Percentiles rank a stretch among this genome's conserved stretches.
Evolutionary conservation across 202 grass and related monocot genomes (phyloP).

Genomic region (Digitaria exilis): DNA sequence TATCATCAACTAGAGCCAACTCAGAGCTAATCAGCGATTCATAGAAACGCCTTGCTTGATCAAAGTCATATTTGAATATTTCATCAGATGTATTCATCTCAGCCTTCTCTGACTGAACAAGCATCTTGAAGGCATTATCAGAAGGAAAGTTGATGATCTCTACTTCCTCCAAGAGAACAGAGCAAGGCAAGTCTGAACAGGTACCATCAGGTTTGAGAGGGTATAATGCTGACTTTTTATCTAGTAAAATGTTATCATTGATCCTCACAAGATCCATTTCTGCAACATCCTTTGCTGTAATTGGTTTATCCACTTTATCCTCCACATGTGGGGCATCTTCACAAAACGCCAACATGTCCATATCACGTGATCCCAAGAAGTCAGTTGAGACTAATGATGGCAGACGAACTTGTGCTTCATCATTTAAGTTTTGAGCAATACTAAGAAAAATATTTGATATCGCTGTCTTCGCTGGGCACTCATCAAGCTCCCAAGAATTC

Average conservation of each 20-base stretch:
- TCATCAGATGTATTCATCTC: slow-evolving; percentile 55
- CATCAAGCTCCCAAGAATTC: slow-evolving; percentile 67
- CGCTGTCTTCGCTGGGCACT: slow-evolving; percentile 43
- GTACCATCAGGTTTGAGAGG: slow-evolving; percentile 65
- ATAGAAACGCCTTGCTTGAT: slow-evolving; percentile 55
- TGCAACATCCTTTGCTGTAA: slow-evolving; percentile 55
- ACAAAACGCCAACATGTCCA: slow-evolving; percentile 64
- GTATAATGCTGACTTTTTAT: slow-evolving; percentile 71
- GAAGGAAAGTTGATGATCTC: slow-evolving; percentile 70
- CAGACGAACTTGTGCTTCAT: slow-evolving; percentile 47
- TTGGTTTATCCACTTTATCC: slow-evolving; percentile 44
- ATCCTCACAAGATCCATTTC: slow-evolving; percentile 81
- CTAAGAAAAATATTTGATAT: slow-evolving; percentile 60
- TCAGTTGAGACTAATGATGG: slow-evolving; percentile 50
- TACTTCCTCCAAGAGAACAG: slow-evolving; percentile 67
- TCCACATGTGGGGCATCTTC: slow-evolving; percentile 46
- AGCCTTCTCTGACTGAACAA: slow-evolving; percentile 56
- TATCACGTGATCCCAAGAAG: slow-evolving; percentile 55
- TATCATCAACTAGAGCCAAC: slow-evolving; percentile 72
- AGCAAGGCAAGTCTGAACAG: slow-evolving; percentile 65
- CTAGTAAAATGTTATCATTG: slow-evolving; percentile 60
- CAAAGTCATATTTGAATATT: slow-evolving; percentile 61
- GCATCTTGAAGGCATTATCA: slow-evolving; percentile 57
- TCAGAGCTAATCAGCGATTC: slow-evolving; percentile 84
- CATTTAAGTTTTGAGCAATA: slow-evolving; percentile 51